Evolutionary conservation across 768 basidiomycete species (phyloP), one percentile per base, ranked within the genome.

Genomic region (Suillus americanus): DNA sequence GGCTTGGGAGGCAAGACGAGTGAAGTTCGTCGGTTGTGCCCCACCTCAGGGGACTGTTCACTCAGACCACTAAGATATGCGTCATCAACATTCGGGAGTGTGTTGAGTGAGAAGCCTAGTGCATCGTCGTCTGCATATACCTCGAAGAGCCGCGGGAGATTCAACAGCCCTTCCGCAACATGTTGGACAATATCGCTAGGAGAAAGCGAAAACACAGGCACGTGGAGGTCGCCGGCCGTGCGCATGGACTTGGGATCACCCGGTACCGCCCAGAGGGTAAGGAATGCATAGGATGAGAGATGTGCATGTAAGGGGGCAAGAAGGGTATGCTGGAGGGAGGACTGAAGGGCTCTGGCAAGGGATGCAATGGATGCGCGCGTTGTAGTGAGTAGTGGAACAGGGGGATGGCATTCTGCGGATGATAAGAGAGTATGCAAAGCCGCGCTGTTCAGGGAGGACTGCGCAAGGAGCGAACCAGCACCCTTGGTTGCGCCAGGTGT

Each of bases 101-200:
- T 94, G 56, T 90, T 87, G 46, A 98, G 80, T 41, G 93, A 94
- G 76, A 95, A 97, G 2, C 89, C 86, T 10, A 98, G 83, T 12
- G 94, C 92, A 65, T 95, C 94, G 73, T 98, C 95, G 64, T 90
- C 89, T 8, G 91, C 93, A 71, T 97, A 97, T 20, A 96, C 91
- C 75, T 99, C 96, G 72, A 99, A 97, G 18, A 99, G 79, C 63
- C 95, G 80, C 2, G 97, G 94, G 3, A 99, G 85, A 78, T 97
- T 97, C 38, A 98, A 82, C 40, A 99, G 79, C n/a, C 95, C 95
- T 72, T 99, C 97, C 3, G 93, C 92, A 38, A 98, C 89, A 64
- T 89, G 87, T 65, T 95, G 92, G 66, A 97, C 89, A 5, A 85
- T 88, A 62, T 94, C 92, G 62, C 89, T 97, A 1, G 95, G 96